A percentile compares a stretch with the other conserved stretches of the same genome.
phyloP scores from a whole-genome alignment of 768 basidiomycete species.

The Leccinum ochraceum region DNA sequence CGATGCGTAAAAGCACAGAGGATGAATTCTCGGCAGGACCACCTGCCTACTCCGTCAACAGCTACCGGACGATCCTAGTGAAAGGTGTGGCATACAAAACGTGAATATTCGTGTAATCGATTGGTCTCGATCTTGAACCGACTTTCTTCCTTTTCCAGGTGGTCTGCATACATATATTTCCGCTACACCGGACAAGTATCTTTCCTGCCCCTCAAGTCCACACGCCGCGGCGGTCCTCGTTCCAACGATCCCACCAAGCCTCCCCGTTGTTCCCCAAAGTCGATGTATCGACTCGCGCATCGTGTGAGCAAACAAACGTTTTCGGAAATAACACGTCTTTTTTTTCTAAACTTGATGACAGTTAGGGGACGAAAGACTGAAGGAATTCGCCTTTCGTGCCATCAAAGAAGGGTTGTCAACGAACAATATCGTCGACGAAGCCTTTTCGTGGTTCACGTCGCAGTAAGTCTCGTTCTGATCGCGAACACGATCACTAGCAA shows the following conservation, averaged over 20 bases:
- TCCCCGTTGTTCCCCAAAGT: conserved; percentile 37
- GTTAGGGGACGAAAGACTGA: conserved; percentile 28
- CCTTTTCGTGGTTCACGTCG: conserved; percentile 33
- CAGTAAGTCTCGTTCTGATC: conserved; percentile 23
- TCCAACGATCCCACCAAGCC: not conserved
- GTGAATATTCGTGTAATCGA: conserved; percentile 15
- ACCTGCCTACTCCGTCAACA: conserved; percentile 25
- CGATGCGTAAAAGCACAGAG: not conserved
- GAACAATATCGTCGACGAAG: conserved; percentile 30
- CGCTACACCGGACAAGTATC: conserved; percentile 33
- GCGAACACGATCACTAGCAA: fast-evolving
- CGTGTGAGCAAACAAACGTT: conserved; percentile 18
- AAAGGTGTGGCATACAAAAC: conserved; percentile 31
- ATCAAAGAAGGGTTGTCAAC: conserved; percentile 25
- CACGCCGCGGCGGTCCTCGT: not conserved
- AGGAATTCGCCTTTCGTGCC: conserved; percentile 27
- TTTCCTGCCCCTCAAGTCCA: conserved; percentile 28
- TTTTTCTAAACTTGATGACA: conserved; percentile 8
- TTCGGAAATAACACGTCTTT: not conserved
- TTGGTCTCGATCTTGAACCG: not conserved
- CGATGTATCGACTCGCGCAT: conserved; percentile 38
- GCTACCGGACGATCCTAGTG: conserved; percentile 28
- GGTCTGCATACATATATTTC: conserved; percentile 31
- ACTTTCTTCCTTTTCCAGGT: conserved; percentile 12
- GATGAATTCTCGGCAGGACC: conserved; percentile 8